A percentile compares a stretch with the other conserved stretches of the same genome.
Conservation (phyloP, 176 grass and related monocot genomes). For the Tuctoria greenei region DNA sequence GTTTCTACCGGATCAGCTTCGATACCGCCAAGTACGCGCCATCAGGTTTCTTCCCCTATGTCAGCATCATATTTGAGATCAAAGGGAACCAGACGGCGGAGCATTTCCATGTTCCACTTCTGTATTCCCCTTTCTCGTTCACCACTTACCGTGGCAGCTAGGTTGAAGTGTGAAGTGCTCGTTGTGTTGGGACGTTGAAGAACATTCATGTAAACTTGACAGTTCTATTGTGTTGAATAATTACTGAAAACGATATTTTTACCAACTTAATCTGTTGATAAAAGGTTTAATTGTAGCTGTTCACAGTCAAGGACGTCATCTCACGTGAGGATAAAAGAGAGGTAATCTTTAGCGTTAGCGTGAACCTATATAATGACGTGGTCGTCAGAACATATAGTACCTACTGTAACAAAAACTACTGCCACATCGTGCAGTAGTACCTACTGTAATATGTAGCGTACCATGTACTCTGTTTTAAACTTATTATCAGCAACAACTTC, state of each 20-base stretch:
- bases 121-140: slow-evolving; percentile 90
- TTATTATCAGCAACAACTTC: too few species aligned
- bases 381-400: too few species aligned
- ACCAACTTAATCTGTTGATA: too few species aligned
- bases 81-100: slow-evolving; percentile 60
- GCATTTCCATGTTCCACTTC: slow-evolving; percentile 89
- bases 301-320: too few species aligned
- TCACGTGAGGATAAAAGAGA: too few species aligned
- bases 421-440: too few species aligned
- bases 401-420: too few species aligned
- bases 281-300: too few species aligned
- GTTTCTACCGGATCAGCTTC: slow-evolving; percentile 88
- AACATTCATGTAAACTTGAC: background rate
- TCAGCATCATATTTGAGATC: slow-evolving; percentile 86
- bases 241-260: background rate
- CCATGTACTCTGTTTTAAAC: too few species aligned
- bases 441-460: too few species aligned
- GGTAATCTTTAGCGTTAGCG: too few species aligned
- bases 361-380: too few species aligned
- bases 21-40: slow-evolving; percentile 73
- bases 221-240: background rate
- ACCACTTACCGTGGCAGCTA: slow-evolving; percentile 93
- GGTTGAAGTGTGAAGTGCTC: slow-evolving; percentile 7
- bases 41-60: slow-evolving; percentile 80
- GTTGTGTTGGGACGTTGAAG: background rate